Conservation (phyloP, 208 protist species). For the Crithidia sp. region DNA sequence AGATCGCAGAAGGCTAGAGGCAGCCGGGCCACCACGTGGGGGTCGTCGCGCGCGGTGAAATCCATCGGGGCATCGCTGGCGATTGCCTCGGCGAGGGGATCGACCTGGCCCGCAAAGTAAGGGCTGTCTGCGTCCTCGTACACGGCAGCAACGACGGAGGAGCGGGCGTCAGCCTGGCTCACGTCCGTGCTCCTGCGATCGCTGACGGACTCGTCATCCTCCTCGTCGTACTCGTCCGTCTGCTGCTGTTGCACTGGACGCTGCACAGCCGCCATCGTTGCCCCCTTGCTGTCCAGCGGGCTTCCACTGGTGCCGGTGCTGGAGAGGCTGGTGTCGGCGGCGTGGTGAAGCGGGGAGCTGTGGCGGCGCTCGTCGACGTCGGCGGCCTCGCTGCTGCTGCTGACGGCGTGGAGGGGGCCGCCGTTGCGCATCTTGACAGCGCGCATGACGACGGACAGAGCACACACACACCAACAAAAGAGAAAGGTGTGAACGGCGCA, state of each 20-base stretch:
- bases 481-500: neutral
- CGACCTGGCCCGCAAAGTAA: neutral
- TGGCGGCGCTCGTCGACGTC: neutral
- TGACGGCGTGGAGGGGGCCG: neutral
- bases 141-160: too few relatives aligned
- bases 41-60: constrained; percentile 32
- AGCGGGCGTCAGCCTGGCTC: too few relatives aligned
- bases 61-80: constrained; percentile 28
- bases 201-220: too few relatives aligned
- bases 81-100: constrained; percentile 21
- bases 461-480: neutral
- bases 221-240: neutral
- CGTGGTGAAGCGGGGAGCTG: too few relatives aligned
- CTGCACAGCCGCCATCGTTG: neutral
- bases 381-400: neutral
- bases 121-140: neutral
- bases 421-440: constrained; percentile 11
- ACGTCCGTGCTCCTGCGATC: too few relatives aligned
- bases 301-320: neutral
- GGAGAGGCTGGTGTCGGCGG: neutral
- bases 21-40: constrained; percentile 23
- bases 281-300: neutral
- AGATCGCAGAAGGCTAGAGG: constrained; percentile 26
- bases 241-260: neutral
- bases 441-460: neutral